These are phyloP conservation scores for Debaryomyces fabryi DNA, from an alignment of 1,139 yeast genomes.

Conservation along the genomic window DNA sequence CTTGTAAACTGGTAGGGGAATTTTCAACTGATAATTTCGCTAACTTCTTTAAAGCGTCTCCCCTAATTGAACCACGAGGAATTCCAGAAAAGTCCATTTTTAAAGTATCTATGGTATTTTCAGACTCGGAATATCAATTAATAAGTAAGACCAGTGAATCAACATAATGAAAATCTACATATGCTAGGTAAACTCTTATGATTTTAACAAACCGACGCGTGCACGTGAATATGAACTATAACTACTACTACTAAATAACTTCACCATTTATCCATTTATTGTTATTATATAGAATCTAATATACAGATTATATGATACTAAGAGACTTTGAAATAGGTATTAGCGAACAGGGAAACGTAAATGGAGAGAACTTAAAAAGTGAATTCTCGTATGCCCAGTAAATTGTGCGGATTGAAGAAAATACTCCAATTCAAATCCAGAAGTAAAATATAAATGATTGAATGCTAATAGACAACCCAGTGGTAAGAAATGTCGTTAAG, in stretches of 20 bases:
- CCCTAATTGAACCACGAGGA: slow-evolving; percentile 52
- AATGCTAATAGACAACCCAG: slow-evolving; percentile 1
- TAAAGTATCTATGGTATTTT: neutral
- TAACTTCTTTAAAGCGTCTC: slow-evolving; percentile 57
- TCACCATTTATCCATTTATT: slow-evolving; percentile 6
- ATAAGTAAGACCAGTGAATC: neutral
- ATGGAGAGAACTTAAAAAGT: slow-evolving; percentile 6
- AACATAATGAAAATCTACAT: neutral
- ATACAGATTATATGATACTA: slow-evolving; percentile 12
- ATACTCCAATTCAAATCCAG: slow-evolving; percentile 3
- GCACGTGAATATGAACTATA: slow-evolving; percentile 1
- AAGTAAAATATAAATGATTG: slow-evolving; percentile 6
- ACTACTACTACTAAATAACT: neutral
- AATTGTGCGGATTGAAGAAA: neutral
- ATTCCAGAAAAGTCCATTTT: slow-evolving; percentile 45
- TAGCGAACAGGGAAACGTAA: slow-evolving; percentile 3
- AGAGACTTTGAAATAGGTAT: slow-evolving; percentile 1
- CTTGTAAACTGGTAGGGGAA: slow-evolving; percentile 20
- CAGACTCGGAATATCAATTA: neutral
- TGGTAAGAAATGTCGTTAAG: neutral
- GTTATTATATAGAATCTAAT: slow-evolving; percentile 10
- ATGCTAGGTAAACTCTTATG: neutral
- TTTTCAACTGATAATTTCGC: slow-evolving; percentile 32
- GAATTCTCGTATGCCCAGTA: slow-evolving; percentile 5
- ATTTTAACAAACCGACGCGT: neutral